A percentile compares a stretch with the other conserved stretches of the same genome.
Conservation (phyloP, 2,329 filamentous ascomycete species). For the Aureobasidium vineae region DNA sequence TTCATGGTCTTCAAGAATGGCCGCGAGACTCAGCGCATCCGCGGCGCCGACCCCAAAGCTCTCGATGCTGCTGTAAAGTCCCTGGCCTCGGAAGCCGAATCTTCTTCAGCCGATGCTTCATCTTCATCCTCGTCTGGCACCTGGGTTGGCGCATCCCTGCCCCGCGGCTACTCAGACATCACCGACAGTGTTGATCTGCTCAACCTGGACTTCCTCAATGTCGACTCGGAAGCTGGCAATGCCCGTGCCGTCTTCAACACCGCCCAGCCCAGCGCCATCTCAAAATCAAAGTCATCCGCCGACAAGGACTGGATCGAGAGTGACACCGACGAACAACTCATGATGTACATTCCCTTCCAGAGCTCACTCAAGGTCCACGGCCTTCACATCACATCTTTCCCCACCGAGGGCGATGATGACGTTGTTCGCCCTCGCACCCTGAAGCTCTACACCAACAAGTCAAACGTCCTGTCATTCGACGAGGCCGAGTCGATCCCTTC, state of each 20-base stretch:
- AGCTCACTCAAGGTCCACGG: constrained; percentile 86
- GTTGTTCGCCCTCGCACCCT: constrained; percentile 80
- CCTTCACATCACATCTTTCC: constrained; percentile 77
- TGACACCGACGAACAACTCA: constrained; percentile 93
- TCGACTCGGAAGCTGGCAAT: constrained; percentile 70
- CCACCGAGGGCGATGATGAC: constrained; percentile 61
- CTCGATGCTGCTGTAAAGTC: constrained; percentile 70
- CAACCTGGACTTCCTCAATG: constrained; percentile 83
- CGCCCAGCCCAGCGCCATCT: constrained; percentile 63
- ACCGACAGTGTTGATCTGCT: constrained; percentile 76
- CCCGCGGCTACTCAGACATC: constrained; percentile 79
- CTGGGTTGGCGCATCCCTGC: constrained; percentile 74
- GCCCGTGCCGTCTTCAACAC: constrained; percentile 72
- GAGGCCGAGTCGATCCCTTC: constrained; percentile 84
- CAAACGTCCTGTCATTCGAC: constrained; percentile 90
- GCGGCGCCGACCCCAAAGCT: constrained; percentile 69
- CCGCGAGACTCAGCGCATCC: constrained; percentile 40
- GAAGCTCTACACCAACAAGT: constrained; percentile 81
- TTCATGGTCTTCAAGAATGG: constrained; percentile 67
- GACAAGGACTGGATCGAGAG: constrained; percentile 85
- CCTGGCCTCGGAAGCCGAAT: constrained; percentile 51
- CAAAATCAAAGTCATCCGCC: constrained; percentile 57
- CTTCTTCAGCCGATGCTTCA: constrained; percentile 37
- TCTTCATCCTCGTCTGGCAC: constrained; percentile 44
- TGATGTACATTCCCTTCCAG: constrained; percentile 89